Conservation (phyloP, 2,329 filamentous ascomycete genomes). For the Fusarium sp. region DNA sequence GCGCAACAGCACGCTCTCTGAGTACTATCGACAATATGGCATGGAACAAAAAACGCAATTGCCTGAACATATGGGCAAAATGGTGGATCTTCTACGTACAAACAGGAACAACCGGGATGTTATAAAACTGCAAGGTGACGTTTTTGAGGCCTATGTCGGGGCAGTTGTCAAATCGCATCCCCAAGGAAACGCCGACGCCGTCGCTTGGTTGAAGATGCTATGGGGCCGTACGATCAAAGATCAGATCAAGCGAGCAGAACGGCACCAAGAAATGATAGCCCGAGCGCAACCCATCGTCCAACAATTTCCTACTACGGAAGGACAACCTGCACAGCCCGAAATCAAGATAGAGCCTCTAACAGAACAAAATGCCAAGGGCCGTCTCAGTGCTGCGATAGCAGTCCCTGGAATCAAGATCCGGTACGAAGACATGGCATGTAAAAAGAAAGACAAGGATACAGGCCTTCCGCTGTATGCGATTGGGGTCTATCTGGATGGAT, state of each 20-base stretch:
- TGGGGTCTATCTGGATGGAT: constrained; percentile 74
- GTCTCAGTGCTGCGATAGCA: constrained; percentile 57
- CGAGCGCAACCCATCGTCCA: background rate
- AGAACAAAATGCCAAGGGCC: constrained; percentile 47
- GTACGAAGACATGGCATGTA: constrained; percentile 68
- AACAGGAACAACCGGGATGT: constrained; percentile 62
- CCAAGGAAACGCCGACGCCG: constrained; percentile 69
- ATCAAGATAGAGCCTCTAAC: background rate
- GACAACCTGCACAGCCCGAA: background rate
- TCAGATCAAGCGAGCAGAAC: constrained; percentile 61
- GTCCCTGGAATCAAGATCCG: constrained; percentile 68
- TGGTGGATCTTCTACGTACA: constrained; percentile 40
- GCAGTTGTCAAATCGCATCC: constrained; percentile 78
- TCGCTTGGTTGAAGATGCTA: constrained; percentile 78
- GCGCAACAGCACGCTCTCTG: constrained; percentile 81
- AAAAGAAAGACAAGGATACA: constrained; percentile 65
- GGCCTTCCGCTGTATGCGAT: constrained; percentile 71
- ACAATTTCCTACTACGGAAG: background rate
- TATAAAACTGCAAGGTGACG: constrained; percentile 82
- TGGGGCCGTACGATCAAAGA: constrained; percentile 75
- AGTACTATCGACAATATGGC: constrained; percentile 76
- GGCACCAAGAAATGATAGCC: constrained; percentile 25
- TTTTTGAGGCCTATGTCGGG: constrained; percentile 92
- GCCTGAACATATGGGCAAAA: constrained; percentile 58
- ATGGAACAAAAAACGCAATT: constrained; percentile 74